Evolutionary conservation across 2,329 filamentous ascomycete genomes (phyloP), one percentile per base, ranked within the genome.

Genomic region (Daldinia sp.): DNA sequence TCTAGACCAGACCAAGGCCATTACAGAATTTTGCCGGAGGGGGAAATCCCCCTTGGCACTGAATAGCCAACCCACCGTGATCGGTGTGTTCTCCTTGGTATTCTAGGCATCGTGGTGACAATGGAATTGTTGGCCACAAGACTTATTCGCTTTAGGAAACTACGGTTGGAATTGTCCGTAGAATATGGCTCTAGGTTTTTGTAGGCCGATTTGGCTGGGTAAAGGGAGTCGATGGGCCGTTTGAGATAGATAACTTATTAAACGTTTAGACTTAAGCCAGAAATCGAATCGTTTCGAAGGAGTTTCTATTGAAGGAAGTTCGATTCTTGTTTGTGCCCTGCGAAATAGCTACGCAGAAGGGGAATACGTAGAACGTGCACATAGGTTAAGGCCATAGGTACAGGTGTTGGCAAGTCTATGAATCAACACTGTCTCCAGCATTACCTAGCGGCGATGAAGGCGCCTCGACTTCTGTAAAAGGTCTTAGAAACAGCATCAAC

Each of bases 21-120:
- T 39, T 15, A n/a, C 49, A 11, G 25, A 51, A 48, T 55, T 59
- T 50, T 47, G 37, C 45, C 21, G 41, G 39, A 55, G 41, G 34
- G 29, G 53, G 15, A 34, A 51, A 45, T n/a, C 11, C 19, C 10
- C 32, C 54, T 58, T 50, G 41, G 27, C 27, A 21, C 15, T 54
- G 41, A 45, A 63, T 27, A 21, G 29, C 29, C 4, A 61, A 29
- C 35, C 29, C 29, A 11, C 43, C 17, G 10, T 9, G 17, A 5
- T 51, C 30, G 19, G 48, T 17, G 11, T 43, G 15, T 21, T 39
- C 27, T 41, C 8, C 50, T 43, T 60, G 34, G 48, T 54, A 30
- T 50, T 30, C 43, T 58, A 17, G 43, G 54, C 15, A 50, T 55
- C 49, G 27, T 51, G 43, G 32, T 5, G 10, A 29, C 17, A 15